Base-by-base conservation (phyloP, 495 filamentous ascomycete species). In the Cryomyces minteri region DNA sequence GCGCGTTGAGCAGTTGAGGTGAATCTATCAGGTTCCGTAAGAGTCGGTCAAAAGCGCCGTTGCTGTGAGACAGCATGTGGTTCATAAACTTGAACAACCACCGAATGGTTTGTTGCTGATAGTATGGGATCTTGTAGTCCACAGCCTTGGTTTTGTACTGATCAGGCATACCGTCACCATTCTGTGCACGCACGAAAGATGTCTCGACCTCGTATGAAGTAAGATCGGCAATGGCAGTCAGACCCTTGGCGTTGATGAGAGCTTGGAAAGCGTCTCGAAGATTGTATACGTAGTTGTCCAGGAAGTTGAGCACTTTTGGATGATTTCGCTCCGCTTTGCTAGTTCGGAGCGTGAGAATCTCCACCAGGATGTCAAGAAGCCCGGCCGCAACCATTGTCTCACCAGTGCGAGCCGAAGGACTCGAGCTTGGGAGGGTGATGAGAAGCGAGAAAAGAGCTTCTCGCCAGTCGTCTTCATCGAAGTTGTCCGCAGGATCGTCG, bases 61-160 rank as follows among this genome's bases (percentile, higher is more conserved):
- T 80, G 33, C 74, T 78, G 58, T 86, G 80, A 6, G 79, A 71
- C 82, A 96, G 88, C 67, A 94, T 78, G 59, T 95, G 88, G 52
- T 90, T 85, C 53, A 93, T 83, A 56, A 96, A 93, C 57, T 92
- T 93, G 64, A 95, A 84, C 40, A 95, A 71, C 76, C 82, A 88
- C 48, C 88, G 87, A 11, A 96, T 69, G 6, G 82, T 84, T 61
- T 94, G 83, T 55, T 96, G 90, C 48, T 90, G 82, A 56, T 84
- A 82, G 57, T 80, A 94, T 0, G 87, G 84, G 46, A 96, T 88
- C 51, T 83, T 73, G 56, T 95, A 99, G 60, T 99, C 92, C 12
- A 87, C 80, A 18, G 80, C 67, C 31, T 79, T 74, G 31, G 83
- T 90, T 48, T 84, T 84, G 63, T 81, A 82, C 25, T 77, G 69